Evolutionary conservation across 2,329 filamentous ascomycete species (phyloP).

Genomic region (Aspergillus tamarii): DNA sequence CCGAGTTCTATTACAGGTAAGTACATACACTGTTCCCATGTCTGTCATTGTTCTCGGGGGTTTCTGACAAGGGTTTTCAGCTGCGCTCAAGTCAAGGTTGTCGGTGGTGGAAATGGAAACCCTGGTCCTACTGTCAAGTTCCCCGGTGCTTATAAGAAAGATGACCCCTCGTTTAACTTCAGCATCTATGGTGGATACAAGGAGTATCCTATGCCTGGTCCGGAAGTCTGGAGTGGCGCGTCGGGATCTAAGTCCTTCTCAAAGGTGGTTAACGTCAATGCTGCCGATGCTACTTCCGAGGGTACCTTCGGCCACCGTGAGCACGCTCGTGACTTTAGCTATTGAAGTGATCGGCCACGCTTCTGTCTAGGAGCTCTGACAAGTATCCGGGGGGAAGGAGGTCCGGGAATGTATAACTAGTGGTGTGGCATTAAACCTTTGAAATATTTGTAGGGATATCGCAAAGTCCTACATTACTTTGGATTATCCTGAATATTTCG

Average conservation of each 20-base stretch:
- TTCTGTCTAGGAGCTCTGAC: too few species aligned
- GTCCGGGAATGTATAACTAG: too few species aligned
- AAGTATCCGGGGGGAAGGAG: too few species aligned
- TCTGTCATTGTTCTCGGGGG: not conserved
- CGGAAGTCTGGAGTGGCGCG: constrained; percentile 16
- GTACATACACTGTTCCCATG: not conserved
- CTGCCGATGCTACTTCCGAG: not conserved
- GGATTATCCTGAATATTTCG: too few species aligned
- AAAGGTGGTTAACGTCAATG: not conserved
- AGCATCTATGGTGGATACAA: constrained; percentile 21
- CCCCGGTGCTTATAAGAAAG: constrained; percentile 19
- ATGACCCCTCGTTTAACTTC: constrained; percentile 24
- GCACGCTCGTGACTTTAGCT: not conserved
- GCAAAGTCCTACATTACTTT: accelerated
- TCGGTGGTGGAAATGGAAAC: not conserved
- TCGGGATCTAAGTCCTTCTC: not conserved
- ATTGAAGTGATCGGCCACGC: not conserved
- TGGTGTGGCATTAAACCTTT: accelerated
- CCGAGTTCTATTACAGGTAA: not conserved
- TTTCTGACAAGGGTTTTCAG: not conserved
- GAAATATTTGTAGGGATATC: too few species aligned
- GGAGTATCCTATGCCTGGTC: constrained; percentile 25
- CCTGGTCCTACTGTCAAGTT: constrained; percentile 19
- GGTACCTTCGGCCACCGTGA: not conserved
- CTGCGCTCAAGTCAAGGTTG: not conserved